phyloP scores from a whole-genome alignment of 2,329 filamentous ascomycete genomes.

The Ophiocordyceps camponoti-floridani region DNA sequence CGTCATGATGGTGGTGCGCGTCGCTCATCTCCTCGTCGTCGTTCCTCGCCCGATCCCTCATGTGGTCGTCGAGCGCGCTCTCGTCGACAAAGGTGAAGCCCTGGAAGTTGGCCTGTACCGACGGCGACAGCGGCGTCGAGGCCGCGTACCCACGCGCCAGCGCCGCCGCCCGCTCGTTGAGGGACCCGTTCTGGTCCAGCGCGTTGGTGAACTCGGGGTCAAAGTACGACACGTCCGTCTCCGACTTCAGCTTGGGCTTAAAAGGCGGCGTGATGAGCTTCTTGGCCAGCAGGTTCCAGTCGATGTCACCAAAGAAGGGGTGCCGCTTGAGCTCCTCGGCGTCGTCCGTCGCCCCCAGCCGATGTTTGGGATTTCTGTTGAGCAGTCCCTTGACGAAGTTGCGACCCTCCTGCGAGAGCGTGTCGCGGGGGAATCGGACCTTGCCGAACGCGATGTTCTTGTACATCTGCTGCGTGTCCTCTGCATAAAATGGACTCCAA shows the following conservation, averaged over 20 bases:
- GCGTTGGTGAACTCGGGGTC: conserved; percentile 97
- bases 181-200: conserved; percentile 65
- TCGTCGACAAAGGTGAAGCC: conserved; percentile 99
- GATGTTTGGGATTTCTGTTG: conserved; percentile 92
- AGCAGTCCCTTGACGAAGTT: conserved; percentile 97
- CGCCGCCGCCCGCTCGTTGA: conserved; percentile 81
- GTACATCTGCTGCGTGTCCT: conserved; percentile 99
- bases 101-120: conserved; percentile 94
- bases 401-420: conserved; percentile 79
- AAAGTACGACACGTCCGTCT: conserved; percentile 94
- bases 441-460: conserved; percentile 99
- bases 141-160: conserved; percentile 72
- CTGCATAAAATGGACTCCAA: conserved; percentile 97
- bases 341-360: conserved; percentile 77
- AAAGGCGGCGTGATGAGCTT: conserved; percentile 93
- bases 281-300: conserved; percentile 75
- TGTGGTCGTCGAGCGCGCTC: conserved; percentile 79
- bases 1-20: conserved; percentile 18
- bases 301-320: conserved; percentile 83
- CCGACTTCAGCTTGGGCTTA: conserved; percentile 91
- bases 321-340: conserved; percentile 89
- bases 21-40: conserved; percentile 46
- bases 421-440: conserved; percentile 88
- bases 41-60: conserved; percentile 31
- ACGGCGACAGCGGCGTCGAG: conserved; percentile 83